These are phyloP conservation scores for Ceratobasidium sp. DNA, from an alignment of 1,284 basidiomycete species.

Conservation along the genomic window DNA sequence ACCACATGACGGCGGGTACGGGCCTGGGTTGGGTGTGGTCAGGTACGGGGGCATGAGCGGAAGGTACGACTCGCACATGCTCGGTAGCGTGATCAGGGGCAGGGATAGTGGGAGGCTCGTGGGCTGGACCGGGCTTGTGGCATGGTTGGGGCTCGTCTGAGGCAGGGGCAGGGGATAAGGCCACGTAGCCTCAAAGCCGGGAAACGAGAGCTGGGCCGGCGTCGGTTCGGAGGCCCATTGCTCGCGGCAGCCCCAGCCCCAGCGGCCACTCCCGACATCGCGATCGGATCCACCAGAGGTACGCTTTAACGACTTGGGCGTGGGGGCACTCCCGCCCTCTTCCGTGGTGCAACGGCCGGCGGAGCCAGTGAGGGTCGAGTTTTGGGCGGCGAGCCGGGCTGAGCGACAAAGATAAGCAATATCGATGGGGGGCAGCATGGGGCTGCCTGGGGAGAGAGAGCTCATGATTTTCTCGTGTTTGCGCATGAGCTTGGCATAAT, in stretches of 20 bases:
- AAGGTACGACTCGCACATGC: constrained; percentile 19
- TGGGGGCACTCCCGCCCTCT: constrained; percentile 4
- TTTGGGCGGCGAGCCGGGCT: constrained; percentile 32
- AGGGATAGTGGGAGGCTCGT: not conserved
- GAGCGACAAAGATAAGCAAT: constrained; percentile 33
- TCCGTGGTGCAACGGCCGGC: not conserved
- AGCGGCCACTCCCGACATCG: not conserved
- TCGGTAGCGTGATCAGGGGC: constrained; percentile 17
- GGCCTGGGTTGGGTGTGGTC: not conserved
- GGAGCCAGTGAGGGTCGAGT: constrained; percentile 33
- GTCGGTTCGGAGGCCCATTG: not conserved
- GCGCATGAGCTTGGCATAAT: constrained; percentile 49
- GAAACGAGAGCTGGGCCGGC: not conserved
- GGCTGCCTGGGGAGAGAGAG: constrained; percentile 6
- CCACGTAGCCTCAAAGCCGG: constrained; percentile 6
- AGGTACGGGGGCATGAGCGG: constrained; percentile 15
- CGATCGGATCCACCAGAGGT: not conserved
- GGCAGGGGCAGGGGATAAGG: not conserved
- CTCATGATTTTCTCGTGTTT: constrained; percentile 42
- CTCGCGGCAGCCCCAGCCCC: constrained; percentile 25
- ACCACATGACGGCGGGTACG: not conserved
- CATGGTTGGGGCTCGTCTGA: constrained; percentile 1
- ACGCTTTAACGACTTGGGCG: not conserved
- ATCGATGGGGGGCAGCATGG: constrained; percentile 30
- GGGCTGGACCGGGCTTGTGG: not conserved